Evolutionary conservation across 192 early-diverging fungal species (phyloP).

Genomic region (Entomortierella lignicola): DNA sequence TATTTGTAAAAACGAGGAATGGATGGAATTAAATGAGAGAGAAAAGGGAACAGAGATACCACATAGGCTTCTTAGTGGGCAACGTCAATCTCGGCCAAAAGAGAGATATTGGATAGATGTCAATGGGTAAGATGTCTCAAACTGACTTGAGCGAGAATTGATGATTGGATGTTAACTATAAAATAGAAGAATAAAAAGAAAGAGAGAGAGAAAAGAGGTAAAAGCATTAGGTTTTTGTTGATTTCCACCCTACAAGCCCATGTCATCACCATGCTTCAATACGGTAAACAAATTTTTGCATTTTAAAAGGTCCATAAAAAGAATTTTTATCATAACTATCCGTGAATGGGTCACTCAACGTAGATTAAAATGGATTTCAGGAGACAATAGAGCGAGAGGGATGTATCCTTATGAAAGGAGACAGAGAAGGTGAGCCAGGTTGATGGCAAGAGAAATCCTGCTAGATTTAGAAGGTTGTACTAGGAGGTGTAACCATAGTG

Average conservation of each 20-base stretch:
- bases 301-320: constrained; percentile 10
- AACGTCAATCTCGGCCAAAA: no score
- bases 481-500: constrained; percentile 4
- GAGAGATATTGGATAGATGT: constrained; percentile 1
- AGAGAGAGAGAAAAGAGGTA: not conserved
- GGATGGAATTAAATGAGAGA: not conserved
- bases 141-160: not conserved
- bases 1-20: not conserved
- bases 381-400: constrained; percentile 14
- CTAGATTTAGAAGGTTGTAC: not conserved
- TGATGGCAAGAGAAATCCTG: not conserved
- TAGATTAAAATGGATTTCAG: constrained; percentile 46
- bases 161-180: not conserved
- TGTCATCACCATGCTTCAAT: not conserved
- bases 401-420: constrained; percentile 32
- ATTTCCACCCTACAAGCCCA: not conserved
- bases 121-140: not conserved
- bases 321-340: not conserved
- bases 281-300: not conserved
- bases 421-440: constrained; percentile 17
- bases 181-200: not conserved
- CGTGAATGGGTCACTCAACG: constrained; percentile 7
- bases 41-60: not conserved
- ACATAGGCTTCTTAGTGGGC: no score
- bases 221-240: not conserved